These are phyloP conservation scores for Clavispora asparagi DNA, from an alignment of 805 yeast species.

Conservation along the genomic window DNA sequence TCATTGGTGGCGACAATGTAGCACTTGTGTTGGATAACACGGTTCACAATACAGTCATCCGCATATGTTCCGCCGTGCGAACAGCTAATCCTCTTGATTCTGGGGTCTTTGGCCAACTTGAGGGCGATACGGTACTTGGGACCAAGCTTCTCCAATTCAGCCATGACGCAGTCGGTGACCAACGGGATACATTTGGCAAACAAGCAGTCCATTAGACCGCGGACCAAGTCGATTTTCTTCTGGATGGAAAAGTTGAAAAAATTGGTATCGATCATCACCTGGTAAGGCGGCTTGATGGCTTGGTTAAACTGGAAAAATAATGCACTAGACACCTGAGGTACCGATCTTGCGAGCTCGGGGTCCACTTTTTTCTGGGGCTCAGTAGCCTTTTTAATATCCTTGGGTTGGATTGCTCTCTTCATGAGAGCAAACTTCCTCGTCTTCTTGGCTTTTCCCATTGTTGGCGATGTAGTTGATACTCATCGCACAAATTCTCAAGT, in stretches of 20 bases:
- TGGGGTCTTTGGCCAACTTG: constrained; percentile 87
- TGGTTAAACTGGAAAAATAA: constrained; percentile 90
- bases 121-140: constrained; percentile 92
- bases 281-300: constrained; percentile 97
- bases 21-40: constrained; percentile 95
- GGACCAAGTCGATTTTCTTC: constrained; percentile 88
- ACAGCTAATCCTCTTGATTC: constrained; percentile 82
- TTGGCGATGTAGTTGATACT: neutral
- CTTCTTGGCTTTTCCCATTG: constrained; percentile 95
- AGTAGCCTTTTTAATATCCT: constrained; percentile 47
- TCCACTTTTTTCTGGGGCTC: constrained; percentile 42
- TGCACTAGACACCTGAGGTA: constrained; percentile 94
- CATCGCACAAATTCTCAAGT: neutral
- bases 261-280: constrained; percentile 92
- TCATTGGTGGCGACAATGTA: constrained; percentile 97
- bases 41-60: constrained; percentile 91
- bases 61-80: constrained; percentile 96
- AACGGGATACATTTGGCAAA: constrained; percentile 94
- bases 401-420: constrained; percentile 72
- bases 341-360: constrained; percentile 51
- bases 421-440: constrained; percentile 95
- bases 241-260: constrained; percentile 95
- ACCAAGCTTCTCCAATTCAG: constrained; percentile 94
- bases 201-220: constrained; percentile 94
- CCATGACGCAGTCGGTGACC: constrained; percentile 96